Percentiles rank a stretch among this genome's conserved stretches.
These are phyloP conservation scores for Phialophora macrospora DNA, from an alignment of 2,329 filamentous ascomycete species.

Conservation along the genomic window DNA sequence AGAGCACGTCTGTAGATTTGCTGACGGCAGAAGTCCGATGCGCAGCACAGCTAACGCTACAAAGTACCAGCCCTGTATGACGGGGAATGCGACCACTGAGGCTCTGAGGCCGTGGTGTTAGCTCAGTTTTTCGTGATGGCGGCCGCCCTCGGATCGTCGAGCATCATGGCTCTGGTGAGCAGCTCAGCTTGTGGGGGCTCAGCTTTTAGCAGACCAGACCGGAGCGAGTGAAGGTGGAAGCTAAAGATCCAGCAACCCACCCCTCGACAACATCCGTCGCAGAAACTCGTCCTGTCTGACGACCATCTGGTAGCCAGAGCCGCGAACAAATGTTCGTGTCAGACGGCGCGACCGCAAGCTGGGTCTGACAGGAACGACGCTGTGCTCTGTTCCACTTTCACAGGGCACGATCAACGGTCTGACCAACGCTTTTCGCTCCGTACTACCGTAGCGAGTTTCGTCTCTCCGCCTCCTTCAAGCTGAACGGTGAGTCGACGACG, in stretches of 20 bases:
- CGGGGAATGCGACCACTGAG: background rate
- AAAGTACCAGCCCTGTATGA: background rate
- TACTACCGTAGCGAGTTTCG: background rate
- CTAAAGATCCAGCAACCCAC: background rate
- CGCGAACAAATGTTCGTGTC: background rate
- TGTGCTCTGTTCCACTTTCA: background rate
- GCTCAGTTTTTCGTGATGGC: too few species aligned
- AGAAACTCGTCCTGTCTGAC: background rate
- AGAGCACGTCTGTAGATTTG: background rate
- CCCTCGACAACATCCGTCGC: too few species aligned
- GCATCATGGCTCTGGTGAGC: background rate
- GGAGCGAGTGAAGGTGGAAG: background rate
- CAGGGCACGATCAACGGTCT: background rate
- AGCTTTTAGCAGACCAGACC: background rate
- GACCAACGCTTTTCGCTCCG: background rate
- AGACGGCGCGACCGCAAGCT: background rate
- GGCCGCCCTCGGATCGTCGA: background rate
- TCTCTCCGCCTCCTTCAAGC: background rate
- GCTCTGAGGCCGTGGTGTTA: background rate
- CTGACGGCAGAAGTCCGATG: conserved; percentile 3
- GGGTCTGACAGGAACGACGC: background rate
- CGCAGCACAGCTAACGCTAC: background rate
- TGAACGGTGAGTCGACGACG: background rate
- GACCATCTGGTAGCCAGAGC: background rate
- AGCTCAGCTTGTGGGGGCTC: background rate